A percentile compares a stretch with the other conserved stretches of the same genome.
phyloP scores from a whole-genome alignment of 179 eudicot species.

The Silene coronaria region DNA sequence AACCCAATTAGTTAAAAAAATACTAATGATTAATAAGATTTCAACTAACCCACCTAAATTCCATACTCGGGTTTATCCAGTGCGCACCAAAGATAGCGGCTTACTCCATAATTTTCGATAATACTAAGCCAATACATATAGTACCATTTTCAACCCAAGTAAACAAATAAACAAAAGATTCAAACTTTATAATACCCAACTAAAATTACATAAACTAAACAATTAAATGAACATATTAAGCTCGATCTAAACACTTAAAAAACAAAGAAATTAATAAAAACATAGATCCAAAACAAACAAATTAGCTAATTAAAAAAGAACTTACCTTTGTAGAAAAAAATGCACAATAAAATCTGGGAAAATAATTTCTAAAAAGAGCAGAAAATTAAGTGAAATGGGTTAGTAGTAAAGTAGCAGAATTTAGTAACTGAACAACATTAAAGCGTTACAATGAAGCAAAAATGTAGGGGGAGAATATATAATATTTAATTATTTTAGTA shows the following conservation, averaged over 20 bases:
- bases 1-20: conserved; percentile 2
- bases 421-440: conserved; percentile 17
- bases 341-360: not conserved
- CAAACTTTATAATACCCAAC: conserved; percentile 9
- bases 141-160: not conserved
- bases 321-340: conserved; percentile 29
- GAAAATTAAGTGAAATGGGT: conserved; percentile 13
- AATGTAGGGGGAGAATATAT: not conserved
- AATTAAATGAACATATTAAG: not conserved
- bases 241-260: conserved; percentile 22
- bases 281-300: conserved; percentile 26
- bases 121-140: not conserved
- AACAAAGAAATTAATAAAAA: not conserved
- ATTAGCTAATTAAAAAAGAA: conserved; percentile 7
- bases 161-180: conserved; percentile 20
- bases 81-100: too few relatives aligned
- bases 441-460: conserved; percentile 22
- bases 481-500: too few relatives aligned
- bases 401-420: conserved; percentile 5
- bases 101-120: not conserved
- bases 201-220: not conserved
- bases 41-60: not conserved
- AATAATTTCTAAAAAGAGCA: not conserved
- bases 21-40: not conserved
- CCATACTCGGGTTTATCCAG: not conserved